A percentile compares a stretch with the other conserved stretches of the same genome.
These are phyloP conservation scores for Blumeria hordei DNA, from an alignment of 2,329 filamentous ascomycete genomes.

Conservation along the genomic window DNA sequence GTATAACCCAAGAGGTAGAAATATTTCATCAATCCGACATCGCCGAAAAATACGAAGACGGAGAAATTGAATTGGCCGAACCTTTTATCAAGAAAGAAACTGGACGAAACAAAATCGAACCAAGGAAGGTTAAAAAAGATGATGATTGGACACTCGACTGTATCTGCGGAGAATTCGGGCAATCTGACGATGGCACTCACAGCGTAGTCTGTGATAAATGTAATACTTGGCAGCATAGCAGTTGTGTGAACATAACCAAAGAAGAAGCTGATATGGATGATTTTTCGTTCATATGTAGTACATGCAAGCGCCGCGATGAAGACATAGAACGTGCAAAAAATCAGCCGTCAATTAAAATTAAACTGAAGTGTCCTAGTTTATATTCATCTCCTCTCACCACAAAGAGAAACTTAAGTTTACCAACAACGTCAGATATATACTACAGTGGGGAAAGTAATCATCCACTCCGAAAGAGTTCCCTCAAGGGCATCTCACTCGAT, in stretches of 20 bases:
- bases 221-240: conserved; percentile 92
- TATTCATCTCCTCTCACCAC: conserved; percentile 17
- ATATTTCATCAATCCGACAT: conserved; percentile 57
- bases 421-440: background rate
- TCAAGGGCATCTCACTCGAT: background rate
- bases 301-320: conserved; percentile 47
- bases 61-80: conserved; percentile 43
- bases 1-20: conserved; percentile 65
- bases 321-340: conserved; percentile 35
- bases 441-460: background rate
- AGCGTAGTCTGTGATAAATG: conserved; percentile 86
- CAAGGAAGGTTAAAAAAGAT: conserved; percentile 41
- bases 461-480: background rate
- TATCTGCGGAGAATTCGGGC: conserved; percentile 68
- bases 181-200: conserved; percentile 83
- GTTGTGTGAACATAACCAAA: conserved; percentile 61
- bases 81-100: conserved; percentile 63
- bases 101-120: conserved; percentile 51
- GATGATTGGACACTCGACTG: conserved; percentile 93
- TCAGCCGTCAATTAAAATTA: conserved; percentile 31
- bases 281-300: conserved; percentile 66
- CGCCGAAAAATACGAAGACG: conserved; percentile 32
- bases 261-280: conserved; percentile 60
- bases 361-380: conserved; percentile 24
- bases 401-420: background rate